Percentiles rank a stretch among this genome's conserved stretches.
Evolutionary conservation across 1,284 basidiomycete genomes (phyloP).

Genomic region (Cutaneotrichosporon dermatis): DNA sequence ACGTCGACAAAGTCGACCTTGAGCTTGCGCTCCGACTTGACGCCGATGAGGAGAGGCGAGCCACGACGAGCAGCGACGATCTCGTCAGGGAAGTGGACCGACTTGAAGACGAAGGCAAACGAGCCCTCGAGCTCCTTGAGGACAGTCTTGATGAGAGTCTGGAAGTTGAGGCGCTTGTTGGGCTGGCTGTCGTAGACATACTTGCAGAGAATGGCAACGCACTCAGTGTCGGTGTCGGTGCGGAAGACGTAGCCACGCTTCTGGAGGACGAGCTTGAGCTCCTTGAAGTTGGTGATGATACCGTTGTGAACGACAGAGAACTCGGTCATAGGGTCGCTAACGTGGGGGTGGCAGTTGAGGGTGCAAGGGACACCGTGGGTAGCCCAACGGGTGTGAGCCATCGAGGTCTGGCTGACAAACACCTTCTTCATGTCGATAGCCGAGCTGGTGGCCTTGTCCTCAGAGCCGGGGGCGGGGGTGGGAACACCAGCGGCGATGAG

Average conservation of each 20-base stretch:
- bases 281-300: slow-evolving; percentile 92
- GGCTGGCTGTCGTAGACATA: slow-evolving; percentile 94
- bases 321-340: slow-evolving; percentile 71
- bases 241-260: slow-evolving; percentile 94
- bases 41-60: slow-evolving; percentile 93
- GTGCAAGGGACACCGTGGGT: slow-evolving; percentile 92
- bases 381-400: slow-evolving; percentile 99
- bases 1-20: slow-evolving; percentile 99
- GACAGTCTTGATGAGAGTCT: slow-evolving; percentile 88
- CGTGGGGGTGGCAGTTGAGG: slow-evolving; percentile 93
- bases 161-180: slow-evolving; percentile 84
- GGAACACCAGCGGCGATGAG: slow-evolving; percentile 68
- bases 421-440: slow-evolving; percentile 74
- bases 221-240: slow-evolving; percentile 97
- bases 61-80: slow-evolving; percentile 94
- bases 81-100: slow-evolving; percentile 91
- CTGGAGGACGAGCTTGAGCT: slow-evolving; percentile 87
- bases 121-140: slow-evolving; percentile 98
- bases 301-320: slow-evolving; percentile 98
- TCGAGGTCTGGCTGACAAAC: slow-evolving; percentile 84
- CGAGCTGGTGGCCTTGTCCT: slow-evolving; percentile 16
- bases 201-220: slow-evolving; percentile 91
- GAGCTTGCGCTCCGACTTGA: slow-evolving; percentile 99
- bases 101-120: slow-evolving; percentile 99
- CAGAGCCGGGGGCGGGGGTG: slow-evolving; percentile 24